A percentile compares a stretch with the other conserved stretches of the same genome.
These are phyloP conservation scores for Rhizopogon vesiculosus DNA, from an alignment of 768 basidiomycete species.

Conservation along the genomic window DNA sequence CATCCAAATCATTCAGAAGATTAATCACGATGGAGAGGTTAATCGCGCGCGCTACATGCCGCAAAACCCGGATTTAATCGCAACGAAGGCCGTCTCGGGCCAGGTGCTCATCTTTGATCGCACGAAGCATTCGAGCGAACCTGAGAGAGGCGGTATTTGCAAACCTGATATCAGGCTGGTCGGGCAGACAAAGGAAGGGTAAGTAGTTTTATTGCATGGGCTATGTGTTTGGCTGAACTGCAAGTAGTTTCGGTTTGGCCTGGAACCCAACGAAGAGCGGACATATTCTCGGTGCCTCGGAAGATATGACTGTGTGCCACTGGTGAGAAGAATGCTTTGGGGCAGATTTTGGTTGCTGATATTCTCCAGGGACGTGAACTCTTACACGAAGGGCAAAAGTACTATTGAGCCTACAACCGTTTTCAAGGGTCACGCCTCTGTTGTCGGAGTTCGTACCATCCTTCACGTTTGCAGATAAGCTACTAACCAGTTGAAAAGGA, in stretches of 20 bases:
- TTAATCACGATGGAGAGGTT: slow-evolving; percentile 94
- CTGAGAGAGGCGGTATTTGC: slow-evolving; percentile 77
- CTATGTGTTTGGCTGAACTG: slow-evolving; percentile 4
- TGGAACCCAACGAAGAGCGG: slow-evolving; percentile 88
- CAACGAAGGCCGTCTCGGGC: slow-evolving; percentile 89
- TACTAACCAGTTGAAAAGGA: slow-evolving; percentile 48
- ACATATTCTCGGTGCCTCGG: slow-evolving; percentile 85
- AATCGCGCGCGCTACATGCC: slow-evolving; percentile 99
- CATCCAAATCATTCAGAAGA: slow-evolving; percentile 86
- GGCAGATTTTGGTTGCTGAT: neutral
- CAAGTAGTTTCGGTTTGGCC: slow-evolving; percentile 79
- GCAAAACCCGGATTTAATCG: slow-evolving; percentile 95
- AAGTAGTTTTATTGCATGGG: slow-evolving; percentile 23
- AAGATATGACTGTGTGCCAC: slow-evolving; percentile 93
- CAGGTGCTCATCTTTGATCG: slow-evolving; percentile 95
- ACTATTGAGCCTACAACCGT: slow-evolving; percentile 80
- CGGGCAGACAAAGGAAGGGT: slow-evolving; percentile 94
- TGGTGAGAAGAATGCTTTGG: slow-evolving; percentile 46
- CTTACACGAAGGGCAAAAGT: slow-evolving; percentile 73
- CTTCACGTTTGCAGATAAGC: neutral
- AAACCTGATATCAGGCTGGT: slow-evolving; percentile 88
- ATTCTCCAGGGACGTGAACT: slow-evolving; percentile 78
- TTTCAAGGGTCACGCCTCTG: slow-evolving; percentile 85
- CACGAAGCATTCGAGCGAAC: slow-evolving; percentile 94
- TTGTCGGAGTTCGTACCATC: slow-evolving; percentile 72